Base-by-base conservation (phyloP, 2,329 filamentous ascomycete genomes). In the Camptophora hylomeconis region DNA sequence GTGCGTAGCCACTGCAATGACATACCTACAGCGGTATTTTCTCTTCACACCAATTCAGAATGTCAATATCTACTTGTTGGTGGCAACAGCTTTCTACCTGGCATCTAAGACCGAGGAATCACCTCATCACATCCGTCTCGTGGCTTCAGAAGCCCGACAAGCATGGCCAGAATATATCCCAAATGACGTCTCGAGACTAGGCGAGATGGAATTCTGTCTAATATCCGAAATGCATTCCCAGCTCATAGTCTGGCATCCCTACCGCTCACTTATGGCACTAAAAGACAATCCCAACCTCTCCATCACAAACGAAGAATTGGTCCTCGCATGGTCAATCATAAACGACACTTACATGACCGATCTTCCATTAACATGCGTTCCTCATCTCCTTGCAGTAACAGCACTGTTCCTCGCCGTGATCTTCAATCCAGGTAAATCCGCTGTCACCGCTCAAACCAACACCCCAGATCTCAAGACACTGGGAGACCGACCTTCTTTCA, bases 101-200 rank as follows among this genome's bases (percentile, higher is more conserved):
- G 86, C 89, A 12, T 93, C 84, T 61, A 98, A 98, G 58, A 93
- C 92, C 73, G 89, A 98, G 54, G 89, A 98, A 54, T 86, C 77
- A 28, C 89, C 89, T 3, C 87, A 95, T 53, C 89, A 98, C 53
- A 95, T 98, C 46, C 73, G 89, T 17, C 70, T 92, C 39, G 77
- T 98, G 34, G 76, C 89, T 7, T 77, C 74, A 25, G 89, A 98
- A 53, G 83, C 86, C 3, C 75, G 83, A 18, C 72, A 78, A 33
- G 67, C 92, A 35, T 93, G 83, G 82, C 76, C 81, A 64, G 80
- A 86, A 40, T 70, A 79, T 35, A 72, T 81, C 42, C 65, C 70
- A 21, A 70, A 75, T 33, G 84, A 93, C 52, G 79, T 80, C 6
- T 75, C 80, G 31, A 82, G 83, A 47, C 69, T 94, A 20, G 86